Base-by-base conservation (phyloP, 805 yeast species). In the Starmera quercuum region DNA sequence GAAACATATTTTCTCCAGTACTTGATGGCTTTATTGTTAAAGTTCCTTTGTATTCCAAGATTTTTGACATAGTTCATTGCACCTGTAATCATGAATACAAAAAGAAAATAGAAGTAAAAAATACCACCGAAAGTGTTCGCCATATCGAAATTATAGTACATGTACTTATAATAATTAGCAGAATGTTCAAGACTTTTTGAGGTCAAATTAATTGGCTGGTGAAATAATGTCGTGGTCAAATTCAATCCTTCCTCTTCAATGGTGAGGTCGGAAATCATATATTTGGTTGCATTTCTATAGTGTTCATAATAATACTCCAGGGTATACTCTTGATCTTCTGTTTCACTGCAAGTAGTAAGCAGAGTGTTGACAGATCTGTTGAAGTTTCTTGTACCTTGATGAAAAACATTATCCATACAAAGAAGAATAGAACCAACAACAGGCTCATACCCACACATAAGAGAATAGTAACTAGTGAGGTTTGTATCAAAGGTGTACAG, bases 101-200 rank as follows among this genome's bases (percentile, higher is more conserved):
- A 14, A 12, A 54, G 53, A 59, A 70, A 70, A 44, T 56, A 69
- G 6, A 52, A 48, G 33, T 59, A 40, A 22, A 68, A 44, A 5
- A 55, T 58, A 30, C 53, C 59, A 5, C 46, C 54, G 56, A 45
- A 42, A 4, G 32, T 7, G 6, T 33, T 32, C n/a, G 42, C 36
- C 21, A 19, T 20, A 28, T 47, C 53, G 36, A 41, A 43, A 30
- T 49, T 43, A 30, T 34, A 46, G 30, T 43, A 38, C 4, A 29
- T 3, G 7, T 21, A 20, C 20, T 37, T 15, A 8, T 36, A 34
- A 22, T 37, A 41, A 3, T 3, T 15, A 20, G 24, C 36, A 34
- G 12, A 13, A 4, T 26, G 10, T 17, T n/a, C 19, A 2, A 32
- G 13, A 5, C 18, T 17, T 7, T 26, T 33, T 17, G 21, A 22